Evolutionary conservation across 768 basidiomycete species (phyloP), one percentile per base, ranked within the genome.

Genomic region (Infundibulicybe gibba): DNA sequence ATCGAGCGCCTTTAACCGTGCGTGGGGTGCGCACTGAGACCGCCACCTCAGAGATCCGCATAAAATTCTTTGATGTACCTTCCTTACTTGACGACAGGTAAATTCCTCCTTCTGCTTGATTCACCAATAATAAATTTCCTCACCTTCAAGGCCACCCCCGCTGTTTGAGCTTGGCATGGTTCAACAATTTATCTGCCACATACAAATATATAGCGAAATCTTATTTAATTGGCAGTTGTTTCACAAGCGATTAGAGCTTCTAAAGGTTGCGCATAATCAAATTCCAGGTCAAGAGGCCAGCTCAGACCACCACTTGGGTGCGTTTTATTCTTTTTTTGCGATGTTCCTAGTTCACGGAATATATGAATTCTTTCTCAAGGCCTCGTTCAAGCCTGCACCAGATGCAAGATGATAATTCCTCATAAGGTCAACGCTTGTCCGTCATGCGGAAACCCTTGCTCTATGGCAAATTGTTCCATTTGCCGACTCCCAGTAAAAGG

Each of bases 401-500:
- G 58, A 20, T 85, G 83, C 52, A 61, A 62, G 10, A 57, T 57
- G 20, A 48, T 61, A 6, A 54, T 74, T 14, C 58, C 59, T 3
- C 55, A 63, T 0, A 67, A 71, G 14, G 56, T 59, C 12, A 66
- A 57, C 32, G 52, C 62, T 2, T 87, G 80, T 56, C 55, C 63
- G 19, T 57, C 63, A 21, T 81, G 77, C 49, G 67, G 64, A 45
- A 65, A 63, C 8, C 63, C 67, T n/a, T 71, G 65, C 37, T 66
- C 64, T 4, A 72, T 71, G 60, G 68, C 81, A 2, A 64, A 63
- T 5, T 92, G 90, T 58, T 78, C 86, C 0, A 75, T 91, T 14
- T 91, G 90, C 60, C 75, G 87, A 41, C 74, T 91, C 25, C 84
- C 87, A 5, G 80, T 85, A 48, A 86, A 81, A 74, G 87, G 90